Evolutionary conservation across 1,284 basidiomycete genomes (phyloP).

Genomic region (Rhodotorula sp.): DNA sequence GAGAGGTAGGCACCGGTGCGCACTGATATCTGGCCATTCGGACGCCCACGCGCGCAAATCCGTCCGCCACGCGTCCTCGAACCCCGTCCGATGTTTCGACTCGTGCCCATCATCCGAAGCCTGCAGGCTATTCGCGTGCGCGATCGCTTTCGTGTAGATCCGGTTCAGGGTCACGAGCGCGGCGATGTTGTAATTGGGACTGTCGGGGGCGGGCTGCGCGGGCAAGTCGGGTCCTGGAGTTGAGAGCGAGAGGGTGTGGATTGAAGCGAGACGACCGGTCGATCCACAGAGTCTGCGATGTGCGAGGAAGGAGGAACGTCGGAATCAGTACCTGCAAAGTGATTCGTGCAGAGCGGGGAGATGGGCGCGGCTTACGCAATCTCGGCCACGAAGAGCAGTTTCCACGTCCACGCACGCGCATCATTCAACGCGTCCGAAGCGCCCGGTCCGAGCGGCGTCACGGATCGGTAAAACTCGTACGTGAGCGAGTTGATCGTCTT

Average conservation of each 20-base stretch:
- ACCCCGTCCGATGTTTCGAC: constrained; percentile 7
- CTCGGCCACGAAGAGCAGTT: constrained; percentile 26
- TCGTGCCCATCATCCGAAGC: constrained; percentile 15
- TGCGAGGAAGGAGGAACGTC: background rate
- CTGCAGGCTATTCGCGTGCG: constrained; percentile 23
- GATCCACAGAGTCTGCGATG: constrained; percentile 26
- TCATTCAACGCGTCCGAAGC: constrained; percentile 17
- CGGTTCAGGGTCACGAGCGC: constrained; percentile 27
- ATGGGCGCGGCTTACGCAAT: constrained; percentile 18
- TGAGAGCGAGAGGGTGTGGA: constrained; percentile 15
- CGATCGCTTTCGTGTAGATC: constrained; percentile 27
- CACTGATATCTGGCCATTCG: constrained; percentile 22
- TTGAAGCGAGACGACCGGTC: constrained; percentile 26
- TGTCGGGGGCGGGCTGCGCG: background rate
- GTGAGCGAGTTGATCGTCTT: constrained; percentile 25
- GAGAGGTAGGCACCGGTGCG: background rate
- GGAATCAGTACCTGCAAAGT: background rate
- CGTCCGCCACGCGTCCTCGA: constrained; percentile 23
- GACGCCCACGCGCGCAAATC: constrained; percentile 20
- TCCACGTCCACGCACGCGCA: constrained; percentile 27
- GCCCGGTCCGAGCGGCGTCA: constrained; percentile 16
- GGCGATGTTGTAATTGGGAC: constrained; percentile 23
- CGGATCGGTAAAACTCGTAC: constrained; percentile 24
- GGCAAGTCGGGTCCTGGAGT: constrained; percentile 13
- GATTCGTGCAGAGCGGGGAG: background rate